Conservation (phyloP, 148 eudicot genomes). For the Chenopodium suecicum region DNA sequence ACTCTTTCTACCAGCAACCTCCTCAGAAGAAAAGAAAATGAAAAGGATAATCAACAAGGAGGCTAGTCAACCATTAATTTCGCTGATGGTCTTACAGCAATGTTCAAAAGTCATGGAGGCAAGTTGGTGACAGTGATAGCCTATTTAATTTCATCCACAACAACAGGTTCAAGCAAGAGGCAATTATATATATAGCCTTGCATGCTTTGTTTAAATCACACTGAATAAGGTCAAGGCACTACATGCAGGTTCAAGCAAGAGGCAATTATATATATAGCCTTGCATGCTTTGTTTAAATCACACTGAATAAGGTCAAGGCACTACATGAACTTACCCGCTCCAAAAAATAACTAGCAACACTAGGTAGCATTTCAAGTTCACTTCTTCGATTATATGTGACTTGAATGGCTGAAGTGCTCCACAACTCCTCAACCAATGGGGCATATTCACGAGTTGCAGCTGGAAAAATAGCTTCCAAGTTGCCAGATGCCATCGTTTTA, state of each 20-base stretch:
- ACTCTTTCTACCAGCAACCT: not conserved
- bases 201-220: slow-evolving; percentile 9
- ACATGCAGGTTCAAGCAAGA: not conserved
- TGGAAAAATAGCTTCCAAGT: slow-evolving; percentile 79
- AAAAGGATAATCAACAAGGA: not conserved
- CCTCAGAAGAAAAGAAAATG: not conserved
- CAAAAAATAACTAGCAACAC: slow-evolving; percentile 75
- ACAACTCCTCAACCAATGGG: slow-evolving; percentile 83
- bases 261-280: not conserved
- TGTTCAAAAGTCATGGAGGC: not conserved
- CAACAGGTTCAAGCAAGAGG: not conserved
- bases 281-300: slow-evolving; percentile 7
- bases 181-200: not conserved
- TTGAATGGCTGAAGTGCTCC: slow-evolving; percentile 72
- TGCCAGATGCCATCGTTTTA: slow-evolving; percentile 82
- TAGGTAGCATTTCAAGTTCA: slow-evolving; percentile 78
- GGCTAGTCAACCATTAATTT: not conserved
- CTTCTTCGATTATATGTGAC: slow-evolving; percentile 79
- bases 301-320: slow-evolving; percentile 6
- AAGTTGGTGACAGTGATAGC: not conserved
- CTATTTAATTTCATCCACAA: not conserved
- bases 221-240: slow-evolving; percentile 6
- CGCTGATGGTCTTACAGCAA: not conserved
- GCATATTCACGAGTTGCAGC: slow-evolving; percentile 98
- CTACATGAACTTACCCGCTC: slow-evolving; percentile 64